Conservation (phyloP, 306 rosid genomes). For the Senna siamea region DNA sequence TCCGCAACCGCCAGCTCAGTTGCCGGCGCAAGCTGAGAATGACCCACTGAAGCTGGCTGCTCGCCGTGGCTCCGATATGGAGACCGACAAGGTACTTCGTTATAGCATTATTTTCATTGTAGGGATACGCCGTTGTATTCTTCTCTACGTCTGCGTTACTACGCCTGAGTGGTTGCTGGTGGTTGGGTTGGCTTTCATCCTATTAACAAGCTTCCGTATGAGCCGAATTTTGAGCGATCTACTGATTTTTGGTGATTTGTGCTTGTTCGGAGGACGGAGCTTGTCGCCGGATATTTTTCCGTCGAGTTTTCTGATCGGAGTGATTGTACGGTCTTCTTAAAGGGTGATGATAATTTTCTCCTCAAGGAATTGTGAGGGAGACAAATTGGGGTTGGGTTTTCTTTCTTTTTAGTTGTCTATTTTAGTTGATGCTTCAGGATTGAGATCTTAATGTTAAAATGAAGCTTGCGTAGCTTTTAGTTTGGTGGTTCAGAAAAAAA, state of each 20-base stretch:
- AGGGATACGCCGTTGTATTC: slow-evolving; percentile 9
- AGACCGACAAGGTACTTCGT: slow-evolving; percentile 64
- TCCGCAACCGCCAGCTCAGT: slow-evolving; percentile 40
- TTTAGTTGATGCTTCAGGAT: slow-evolving; percentile 20
- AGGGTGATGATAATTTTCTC: not conserved
- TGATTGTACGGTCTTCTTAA: slow-evolving; percentile 21
- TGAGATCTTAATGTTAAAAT: slow-evolving; percentile 35
- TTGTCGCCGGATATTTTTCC: slow-evolving; percentile 37
- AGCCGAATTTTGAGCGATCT: slow-evolving; percentile 58
- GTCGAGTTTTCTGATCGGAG: slow-evolving; percentile 37
- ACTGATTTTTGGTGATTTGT: slow-evolving; percentile 29
- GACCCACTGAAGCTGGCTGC: slow-evolving; percentile 44
- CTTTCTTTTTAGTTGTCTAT: no score
- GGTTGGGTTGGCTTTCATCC: slow-evolving; percentile 54
- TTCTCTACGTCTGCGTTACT: not conserved
- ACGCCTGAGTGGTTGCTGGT: slow-evolving; percentile 6
- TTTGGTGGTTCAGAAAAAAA: slow-evolving; percentile 10
- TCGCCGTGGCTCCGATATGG: slow-evolving; percentile 66
- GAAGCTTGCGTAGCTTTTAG: slow-evolving; percentile 12
- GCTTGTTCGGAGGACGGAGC: slow-evolving; percentile 26
- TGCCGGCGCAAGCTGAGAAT: slow-evolving; percentile 44
- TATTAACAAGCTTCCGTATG: slow-evolving; percentile 26
- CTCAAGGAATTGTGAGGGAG: not conserved
- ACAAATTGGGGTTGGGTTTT: not conserved
- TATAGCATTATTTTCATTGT: slow-evolving; percentile 22